Evolutionary conservation across 208 protist species (phyloP).

Genomic region (Acanthamoeba culbertsoni): DNA sequence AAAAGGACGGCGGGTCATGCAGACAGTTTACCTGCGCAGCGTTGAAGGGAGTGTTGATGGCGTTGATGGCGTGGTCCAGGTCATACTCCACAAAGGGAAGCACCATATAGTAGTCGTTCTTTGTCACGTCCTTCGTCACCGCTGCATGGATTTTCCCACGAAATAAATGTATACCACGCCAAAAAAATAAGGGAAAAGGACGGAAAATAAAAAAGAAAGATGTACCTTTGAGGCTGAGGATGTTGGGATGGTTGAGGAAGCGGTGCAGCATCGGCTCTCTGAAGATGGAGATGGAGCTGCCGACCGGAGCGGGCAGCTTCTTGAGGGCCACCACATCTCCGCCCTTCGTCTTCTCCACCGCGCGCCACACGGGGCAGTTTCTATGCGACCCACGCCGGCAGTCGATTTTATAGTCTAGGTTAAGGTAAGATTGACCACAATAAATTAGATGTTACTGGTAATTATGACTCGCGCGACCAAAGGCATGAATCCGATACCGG

Average conservation of each 20-base stretch:
- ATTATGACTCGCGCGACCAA: no score
- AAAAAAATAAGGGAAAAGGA: neutral
- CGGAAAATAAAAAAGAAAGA: neutral
- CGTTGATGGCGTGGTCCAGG: neutral
- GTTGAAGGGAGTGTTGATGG: neutral
- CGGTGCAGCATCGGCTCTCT: neutral
- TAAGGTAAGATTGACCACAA: neutral
- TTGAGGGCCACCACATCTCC: neutral
- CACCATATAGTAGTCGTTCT: neutral
- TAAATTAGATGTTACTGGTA: no score
- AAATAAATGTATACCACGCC: neutral
- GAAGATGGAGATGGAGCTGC: neutral
- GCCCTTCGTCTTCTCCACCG: neutral
- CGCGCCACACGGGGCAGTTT: neutral
- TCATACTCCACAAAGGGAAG: conserved; percentile 38
- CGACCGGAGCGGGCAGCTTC: neutral
- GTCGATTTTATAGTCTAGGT: neutral
- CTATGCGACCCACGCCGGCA: neutral
- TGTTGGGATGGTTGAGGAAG: neutral
- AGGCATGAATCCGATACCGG: no score
- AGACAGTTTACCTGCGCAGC: neutral
- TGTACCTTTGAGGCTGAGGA: conserved; percentile 11
- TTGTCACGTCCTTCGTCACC: neutral
- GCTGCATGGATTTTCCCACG: neutral
- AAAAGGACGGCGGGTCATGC: neutral